Conservation (phyloP, 768 basidiomycete species). For the Lyophyllum semitale region DNA sequence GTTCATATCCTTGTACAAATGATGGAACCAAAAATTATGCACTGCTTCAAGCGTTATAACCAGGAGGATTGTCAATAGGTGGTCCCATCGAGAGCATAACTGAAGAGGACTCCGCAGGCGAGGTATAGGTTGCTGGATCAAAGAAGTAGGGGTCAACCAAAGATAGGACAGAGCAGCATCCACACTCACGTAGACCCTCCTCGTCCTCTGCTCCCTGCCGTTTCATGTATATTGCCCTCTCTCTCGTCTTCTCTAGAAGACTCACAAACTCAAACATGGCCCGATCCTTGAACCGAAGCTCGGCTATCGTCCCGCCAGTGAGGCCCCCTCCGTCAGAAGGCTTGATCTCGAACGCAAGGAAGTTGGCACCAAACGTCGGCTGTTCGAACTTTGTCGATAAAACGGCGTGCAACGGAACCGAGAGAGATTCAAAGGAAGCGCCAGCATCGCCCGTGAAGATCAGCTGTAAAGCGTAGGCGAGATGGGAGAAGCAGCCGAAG, state of each 20-base stretch:
- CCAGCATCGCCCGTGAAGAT: conserved; percentile 51
- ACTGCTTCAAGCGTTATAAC: conserved; percentile 40
- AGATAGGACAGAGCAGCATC: neutral
- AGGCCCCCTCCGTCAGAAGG: conserved; percentile 72
- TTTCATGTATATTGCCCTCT: conserved; percentile 75
- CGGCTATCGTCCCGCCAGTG: conserved; percentile 60
- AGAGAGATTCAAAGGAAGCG: conserved; percentile 45
- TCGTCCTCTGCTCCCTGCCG: conserved; percentile 58
- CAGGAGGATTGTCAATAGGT: conserved; percentile 53
- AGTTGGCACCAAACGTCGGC: conserved; percentile 72
- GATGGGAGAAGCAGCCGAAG: neutral
- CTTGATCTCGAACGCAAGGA: conserved; percentile 63
- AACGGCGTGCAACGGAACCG: conserved; percentile 65
- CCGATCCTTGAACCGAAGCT: conserved; percentile 67
- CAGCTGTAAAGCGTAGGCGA: conserved; percentile 42
- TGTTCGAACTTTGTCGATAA: conserved; percentile 75
- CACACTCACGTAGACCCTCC: conserved; percentile 61
- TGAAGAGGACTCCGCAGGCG: conserved; percentile 45
- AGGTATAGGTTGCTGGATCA: conserved; percentile 45
- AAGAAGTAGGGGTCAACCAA: neutral
- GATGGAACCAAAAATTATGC: neutral
- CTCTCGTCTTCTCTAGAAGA: conserved; percentile 74
- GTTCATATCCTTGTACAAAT: conserved; percentile 7
- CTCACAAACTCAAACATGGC: conserved; percentile 76
- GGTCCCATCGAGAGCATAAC: conserved; percentile 40